Evolutionary conservation across 371 early-diverging fungal genomes (phyloP), one percentile per base, ranked within the genome.

Genomic region (Mortierella sp.): DNA sequence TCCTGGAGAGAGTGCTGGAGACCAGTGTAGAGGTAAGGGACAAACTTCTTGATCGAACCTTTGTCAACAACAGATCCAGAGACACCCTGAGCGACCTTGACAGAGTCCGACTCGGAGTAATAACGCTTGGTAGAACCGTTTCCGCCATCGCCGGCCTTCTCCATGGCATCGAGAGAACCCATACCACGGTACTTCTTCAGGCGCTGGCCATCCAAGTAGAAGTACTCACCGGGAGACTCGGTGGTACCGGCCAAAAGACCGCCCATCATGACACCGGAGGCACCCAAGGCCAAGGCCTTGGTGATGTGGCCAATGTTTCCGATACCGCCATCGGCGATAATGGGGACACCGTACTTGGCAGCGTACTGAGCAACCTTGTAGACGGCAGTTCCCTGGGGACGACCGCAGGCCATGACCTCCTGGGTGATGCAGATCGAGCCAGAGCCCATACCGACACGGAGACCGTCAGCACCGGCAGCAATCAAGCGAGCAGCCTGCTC

Each of bases 71-170:
- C 98, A 10, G 96, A 95, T 53, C 99, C 99, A 57, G 98, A 93
- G 55, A 97, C 97, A 84, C 99, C 99, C 90, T 99, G 99, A n/a
- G 99, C 99, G 34, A 99, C 99, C 93, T 99, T 99, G 92, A 98
- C 94, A 75, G 92, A 93, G 92, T 97, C 98, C 51, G 93, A 92
- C 89, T 99, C 99, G 74, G 95, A 95, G 90, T 96, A 99, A 92
- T 99, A 99, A 80, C 99, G 96, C 88, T 97, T 96, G 81, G 94
- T 93, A 46, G 95, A 93, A n/a, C 95, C 96, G 82, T 95, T 95
- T 57, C 92, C 93, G 28, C 91, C 92, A 73, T 91, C 90, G 43
- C 92, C 91, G 28, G 91, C 93, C 88, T 94, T 94, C 89, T 95
- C 96, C 98, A 98, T 98, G 70, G 98, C 98, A 88, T 98, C 98